Base-by-base conservation (phyloP, 1,284 basidiomycete genomes). In the Tilletia setariae region DNA sequence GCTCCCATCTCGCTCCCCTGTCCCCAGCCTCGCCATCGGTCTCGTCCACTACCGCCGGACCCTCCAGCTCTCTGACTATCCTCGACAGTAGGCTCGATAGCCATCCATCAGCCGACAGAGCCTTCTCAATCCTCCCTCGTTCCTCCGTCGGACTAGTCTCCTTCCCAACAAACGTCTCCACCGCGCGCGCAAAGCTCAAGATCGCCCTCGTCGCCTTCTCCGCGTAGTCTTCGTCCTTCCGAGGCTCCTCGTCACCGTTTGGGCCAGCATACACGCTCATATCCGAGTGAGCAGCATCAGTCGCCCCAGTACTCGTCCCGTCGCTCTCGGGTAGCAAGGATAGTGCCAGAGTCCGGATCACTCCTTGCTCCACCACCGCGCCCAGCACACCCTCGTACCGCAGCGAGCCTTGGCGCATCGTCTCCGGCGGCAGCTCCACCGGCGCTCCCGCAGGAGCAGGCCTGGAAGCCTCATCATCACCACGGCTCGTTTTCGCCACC, bases 181-280 rank as follows among this genome's bases (percentile, higher is more conserved):
- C 46, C 6, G 19, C 16, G 19, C 28, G 28, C 21, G 56, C 80
- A n/a, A 83, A 79, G 15, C 74, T 70, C 44, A 74, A 11, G 13
- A 87, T 83, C 64, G 83, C 89, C 85, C 88, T 86, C 19, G 91
- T 78, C 0, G 89, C 85, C 80, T 93, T 93, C 83, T 94, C 93
- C 78, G 90, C 88, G 70, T 90, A 91, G 76, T 94, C 91, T 2
- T 84, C 78, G 82, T 96, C 94, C 7, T 85, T 85, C 25, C 88
- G 87, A 40, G 53, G 84, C 82, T 79, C 73, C 11, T 66, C 3
- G 74, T 91, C 90, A 6, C 90, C 92, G 72, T 91, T 88, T 2
- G 85, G 85, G 0, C 90, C 90, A 1, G 90, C 35, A 75, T 64
- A 49, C 73, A 83, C 72, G 68, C 62, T 35, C 64, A 32, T 15